Evolutionary conservation across 1,139 yeast genomes (phyloP).

Genomic region (Saccharomyces pastorianus): DNA sequence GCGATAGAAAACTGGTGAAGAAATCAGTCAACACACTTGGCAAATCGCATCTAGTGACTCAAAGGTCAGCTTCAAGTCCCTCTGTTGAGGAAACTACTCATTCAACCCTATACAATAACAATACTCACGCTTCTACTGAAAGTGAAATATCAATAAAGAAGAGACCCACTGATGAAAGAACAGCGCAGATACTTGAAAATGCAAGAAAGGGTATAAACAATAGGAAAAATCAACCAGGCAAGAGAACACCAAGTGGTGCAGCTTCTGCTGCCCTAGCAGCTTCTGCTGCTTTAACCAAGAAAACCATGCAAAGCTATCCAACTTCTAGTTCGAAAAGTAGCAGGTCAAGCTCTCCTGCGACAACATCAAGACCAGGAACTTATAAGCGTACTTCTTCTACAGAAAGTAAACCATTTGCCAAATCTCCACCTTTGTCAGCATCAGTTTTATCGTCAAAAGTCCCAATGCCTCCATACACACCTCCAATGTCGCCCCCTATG

Average conservation of each 20-base stretch:
- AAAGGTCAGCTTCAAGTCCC: neutral
- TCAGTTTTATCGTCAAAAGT: conserved; percentile 8
- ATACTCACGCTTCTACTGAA: conserved; percentile 11
- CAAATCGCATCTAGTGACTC: neutral
- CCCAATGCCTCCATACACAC: neutral
- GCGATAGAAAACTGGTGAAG: conserved; percentile 20
- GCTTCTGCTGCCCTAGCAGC: conserved; percentile 31
- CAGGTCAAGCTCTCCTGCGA: neutral
- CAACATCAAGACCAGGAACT: neutral
- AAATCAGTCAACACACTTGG: neutral
- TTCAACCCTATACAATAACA: conserved; percentile 11
- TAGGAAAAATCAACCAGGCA: conserved; percentile 17
- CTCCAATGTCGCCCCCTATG: neutral
- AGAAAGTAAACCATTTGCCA: conserved; percentile 1
- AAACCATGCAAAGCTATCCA: conserved; percentile 1
- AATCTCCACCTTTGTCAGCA: conserved; percentile 8
- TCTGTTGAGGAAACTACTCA: neutral
- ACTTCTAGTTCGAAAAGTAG: neutral
- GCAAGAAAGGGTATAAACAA: conserved; percentile 22
- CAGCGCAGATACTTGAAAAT: conserved; percentile 26
- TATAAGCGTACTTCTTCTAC: conserved; percentile 3
- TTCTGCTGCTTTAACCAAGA: conserved; percentile 7
- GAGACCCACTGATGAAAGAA: conserved; percentile 24
- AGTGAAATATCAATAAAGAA: conserved; percentile 5
- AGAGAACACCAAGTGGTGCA: conserved; percentile 24